These are phyloP conservation scores for Pythium utonaiense DNA, from an alignment of 352 stramenopile genomes.

Conservation along the genomic window DNA sequence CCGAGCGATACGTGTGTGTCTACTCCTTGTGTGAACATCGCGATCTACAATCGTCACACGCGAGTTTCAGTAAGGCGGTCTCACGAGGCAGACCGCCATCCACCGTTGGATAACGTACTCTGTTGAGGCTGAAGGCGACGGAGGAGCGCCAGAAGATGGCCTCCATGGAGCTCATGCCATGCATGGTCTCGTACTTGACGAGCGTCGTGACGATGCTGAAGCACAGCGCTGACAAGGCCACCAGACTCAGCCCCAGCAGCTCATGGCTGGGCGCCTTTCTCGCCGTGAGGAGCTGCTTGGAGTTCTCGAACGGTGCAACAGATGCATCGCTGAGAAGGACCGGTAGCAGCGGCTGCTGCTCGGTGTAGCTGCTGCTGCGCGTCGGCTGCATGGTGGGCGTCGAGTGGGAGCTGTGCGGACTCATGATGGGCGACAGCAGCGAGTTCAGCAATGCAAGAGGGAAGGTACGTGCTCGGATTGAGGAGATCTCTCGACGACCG, in stretches of 20 bases:
- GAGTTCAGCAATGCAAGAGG: not conserved
- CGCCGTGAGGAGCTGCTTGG: not conserved
- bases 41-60: slow-evolving; percentile 12
- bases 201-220: slow-evolving; percentile 53
- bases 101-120: slow-evolving; percentile 12
- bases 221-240: slow-evolving; percentile 48
- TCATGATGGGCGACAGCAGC: not conserved
- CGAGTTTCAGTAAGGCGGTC: not conserved
- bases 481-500: not conserved
- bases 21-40: slow-evolving; percentile 28
- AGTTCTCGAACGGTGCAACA: slow-evolving; percentile 2
- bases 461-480: no score
- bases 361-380: not conserved
- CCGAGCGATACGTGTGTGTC: slow-evolving; percentile 20
- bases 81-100: not conserved
- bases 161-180: slow-evolving; percentile 39
- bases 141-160: slow-evolving; percentile 53
- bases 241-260: slow-evolving; percentile 32
- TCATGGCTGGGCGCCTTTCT: slow-evolving; percentile 2
- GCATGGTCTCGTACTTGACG: slow-evolving; percentile 55
- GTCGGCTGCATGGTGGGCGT: not conserved
- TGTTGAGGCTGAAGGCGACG: slow-evolving; percentile 45
- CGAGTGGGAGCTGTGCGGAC: not conserved
- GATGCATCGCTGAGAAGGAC: not conserved
- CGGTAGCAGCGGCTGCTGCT: slow-evolving; percentile 8